phyloP scores from a whole-genome alignment of 164 flowering plant genomes.

The Berberis vulgaris region DNA sequence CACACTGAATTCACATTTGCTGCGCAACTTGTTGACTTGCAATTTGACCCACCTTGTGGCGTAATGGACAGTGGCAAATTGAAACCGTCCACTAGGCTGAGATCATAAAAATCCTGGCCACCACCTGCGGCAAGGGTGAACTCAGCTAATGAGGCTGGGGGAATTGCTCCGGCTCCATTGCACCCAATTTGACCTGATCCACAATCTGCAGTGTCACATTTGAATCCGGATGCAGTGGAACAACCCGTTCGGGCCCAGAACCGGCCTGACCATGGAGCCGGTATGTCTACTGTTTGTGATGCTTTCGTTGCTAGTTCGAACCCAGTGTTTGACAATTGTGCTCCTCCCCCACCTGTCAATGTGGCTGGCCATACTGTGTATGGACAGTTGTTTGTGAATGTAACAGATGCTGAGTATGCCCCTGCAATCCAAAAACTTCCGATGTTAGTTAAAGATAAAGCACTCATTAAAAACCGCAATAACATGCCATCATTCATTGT shows the following conservation, averaged over 20 bases:
- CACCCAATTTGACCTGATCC: conserved; percentile 66
- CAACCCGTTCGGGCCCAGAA: conserved; percentile 92
- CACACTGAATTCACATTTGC: conserved; percentile 13
- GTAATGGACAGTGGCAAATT: conserved; percentile 56
- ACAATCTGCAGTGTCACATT: conserved; percentile 68
- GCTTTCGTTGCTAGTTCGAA: conserved; percentile 47
- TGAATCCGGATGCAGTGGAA: conserved; percentile 34
- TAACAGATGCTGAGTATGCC: not conserved
- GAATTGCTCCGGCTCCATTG: conserved; percentile 67
- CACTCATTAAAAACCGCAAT: too few relatives aligned
- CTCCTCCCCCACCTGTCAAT: conserved; percentile 46
- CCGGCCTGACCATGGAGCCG: conserved; percentile 87
- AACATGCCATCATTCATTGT: too few relatives aligned
- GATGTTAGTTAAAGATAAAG: too few relatives aligned
- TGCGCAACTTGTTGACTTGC: conserved; percentile 43
- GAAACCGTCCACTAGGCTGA: conserved; percentile 76
- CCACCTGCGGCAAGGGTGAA: conserved; percentile 65
- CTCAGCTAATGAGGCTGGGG: conserved; percentile 89
- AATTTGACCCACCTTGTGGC: conserved; percentile 13
- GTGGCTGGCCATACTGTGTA: conserved; percentile 82
- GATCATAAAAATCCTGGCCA: conserved; percentile 63
- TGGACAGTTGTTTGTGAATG: not conserved
- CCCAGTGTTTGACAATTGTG: conserved; percentile 58
- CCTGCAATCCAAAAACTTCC: not conserved
- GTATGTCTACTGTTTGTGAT: conserved; percentile 51